Percentiles rank a stretch among this genome's conserved stretches.
Evolutionary conservation across 2,329 filamentous ascomycete species (phyloP).

Genomic region (Paecilomyces fulvus): DNA sequence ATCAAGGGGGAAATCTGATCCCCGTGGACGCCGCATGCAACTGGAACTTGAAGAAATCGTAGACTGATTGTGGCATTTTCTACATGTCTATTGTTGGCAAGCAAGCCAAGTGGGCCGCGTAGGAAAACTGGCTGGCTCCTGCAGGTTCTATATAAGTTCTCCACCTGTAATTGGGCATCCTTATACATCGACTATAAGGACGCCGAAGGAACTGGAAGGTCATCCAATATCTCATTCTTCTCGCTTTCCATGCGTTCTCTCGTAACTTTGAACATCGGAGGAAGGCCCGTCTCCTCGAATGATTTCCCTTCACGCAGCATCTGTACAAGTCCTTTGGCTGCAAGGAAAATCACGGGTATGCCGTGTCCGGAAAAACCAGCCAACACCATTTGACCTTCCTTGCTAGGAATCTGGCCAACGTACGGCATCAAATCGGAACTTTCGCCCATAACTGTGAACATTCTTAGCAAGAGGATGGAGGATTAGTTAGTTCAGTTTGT

Average conservation of each 20-base stretch:
- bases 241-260: background rate
- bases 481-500: background rate
- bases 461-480: background rate
- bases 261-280: background rate
- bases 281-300: background rate
- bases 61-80: too few species aligned
- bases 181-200: background rate
- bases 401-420: constrained; percentile 42
- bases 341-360: constrained; percentile 56
- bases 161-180: background rate
- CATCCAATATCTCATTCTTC: background rate
- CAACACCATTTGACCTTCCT: constrained; percentile 44
- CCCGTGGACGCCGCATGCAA: too few species aligned
- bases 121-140: too few species aligned
- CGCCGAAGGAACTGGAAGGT: background rate
- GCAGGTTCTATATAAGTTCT: background rate
- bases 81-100: too few species aligned
- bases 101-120: too few species aligned
- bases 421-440: constrained; percentile 44
- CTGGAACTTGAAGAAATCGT: too few species aligned
- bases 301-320: background rate
- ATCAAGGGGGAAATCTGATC: too few species aligned
- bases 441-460: constrained; percentile 43
- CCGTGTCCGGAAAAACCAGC: constrained; percentile 59
- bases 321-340: constrained; percentile 42